Conservation (phyloP, 129 eudicot genomes). For the Lactuca sativa region DNA sequence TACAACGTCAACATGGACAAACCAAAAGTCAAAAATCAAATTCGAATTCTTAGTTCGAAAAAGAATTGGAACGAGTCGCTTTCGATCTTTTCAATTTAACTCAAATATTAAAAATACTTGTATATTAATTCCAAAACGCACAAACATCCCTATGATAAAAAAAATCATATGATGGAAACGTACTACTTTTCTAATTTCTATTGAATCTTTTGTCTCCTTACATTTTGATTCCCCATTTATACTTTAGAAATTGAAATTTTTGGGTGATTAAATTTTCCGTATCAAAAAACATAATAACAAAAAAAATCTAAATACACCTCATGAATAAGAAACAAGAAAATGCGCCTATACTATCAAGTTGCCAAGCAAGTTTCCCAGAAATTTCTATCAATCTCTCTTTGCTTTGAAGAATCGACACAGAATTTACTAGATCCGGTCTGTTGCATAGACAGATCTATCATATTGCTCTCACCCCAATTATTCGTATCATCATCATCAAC, state of each 20-base stretch:
- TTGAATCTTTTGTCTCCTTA: conserved; percentile 7
- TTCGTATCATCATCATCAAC: conserved; percentile 17
- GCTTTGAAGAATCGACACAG: conserved; percentile 36
- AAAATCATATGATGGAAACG: not conserved
- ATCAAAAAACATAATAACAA: conserved; percentile 20
- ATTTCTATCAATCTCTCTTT: conserved; percentile 39
- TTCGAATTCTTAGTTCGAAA: too few species aligned
- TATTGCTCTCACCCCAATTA: conserved; percentile 13
- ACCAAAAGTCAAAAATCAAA: too few species aligned
- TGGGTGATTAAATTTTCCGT: not conserved
- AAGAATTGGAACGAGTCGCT: not conserved
- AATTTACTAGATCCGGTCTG: conserved; percentile 19
- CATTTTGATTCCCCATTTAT: conserved; percentile 13
- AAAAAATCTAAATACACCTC: not conserved
- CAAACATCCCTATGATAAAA: not conserved
- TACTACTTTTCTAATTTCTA: not conserved
- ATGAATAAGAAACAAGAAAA: not conserved
- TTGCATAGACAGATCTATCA: conserved; percentile 22
- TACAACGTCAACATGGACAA: too few species aligned
- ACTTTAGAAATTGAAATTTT: not conserved
- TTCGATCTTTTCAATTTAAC: too few species aligned
- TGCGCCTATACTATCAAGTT: conserved; percentile 20
- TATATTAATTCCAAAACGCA: not conserved
- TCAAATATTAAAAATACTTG: not conserved
- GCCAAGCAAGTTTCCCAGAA: conserved; percentile 53